phyloP scores from a whole-genome alignment of 2,329 filamentous ascomycete genomes.

The Stemphylium beticola region DNA sequence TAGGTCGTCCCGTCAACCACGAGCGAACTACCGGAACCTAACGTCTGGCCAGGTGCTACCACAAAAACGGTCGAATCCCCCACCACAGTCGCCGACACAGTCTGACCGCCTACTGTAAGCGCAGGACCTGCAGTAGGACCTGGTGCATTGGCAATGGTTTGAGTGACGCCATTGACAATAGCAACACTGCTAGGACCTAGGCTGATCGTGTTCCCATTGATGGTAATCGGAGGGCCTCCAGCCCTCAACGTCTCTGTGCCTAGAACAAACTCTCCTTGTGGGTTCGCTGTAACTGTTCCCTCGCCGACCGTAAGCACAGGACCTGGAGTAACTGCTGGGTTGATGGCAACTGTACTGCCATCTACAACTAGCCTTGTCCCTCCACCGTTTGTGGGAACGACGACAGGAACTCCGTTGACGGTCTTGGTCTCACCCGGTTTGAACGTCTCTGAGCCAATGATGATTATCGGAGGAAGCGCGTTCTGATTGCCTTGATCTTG shows the following conservation, averaged over 20 bases:
- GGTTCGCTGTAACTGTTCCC: constrained; percentile 38
- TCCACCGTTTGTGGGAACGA: constrained; percentile 28
- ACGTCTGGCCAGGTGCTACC: constrained; percentile 14
- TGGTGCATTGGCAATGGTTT: constrained; percentile 31
- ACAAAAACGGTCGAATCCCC: constrained; percentile 36
- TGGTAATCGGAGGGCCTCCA: constrained; percentile 41
- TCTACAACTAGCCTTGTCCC: constrained; percentile 36
- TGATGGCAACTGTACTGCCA: constrained; percentile 33
- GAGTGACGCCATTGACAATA: constrained; percentile 45
- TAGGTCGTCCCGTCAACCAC: constrained; percentile 36
- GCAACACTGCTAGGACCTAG: constrained; percentile 47
- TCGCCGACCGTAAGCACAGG: constrained; percentile 36
- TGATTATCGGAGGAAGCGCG: constrained; percentile 20
- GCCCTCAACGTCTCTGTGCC: constrained; percentile 34
- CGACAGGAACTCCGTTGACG: constrained; percentile 41
- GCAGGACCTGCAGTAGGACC: constrained; percentile 22
- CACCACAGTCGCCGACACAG: constrained; percentile 29
- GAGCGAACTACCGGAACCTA: constrained; percentile 32
- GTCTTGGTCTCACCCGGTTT: constrained; percentile 39
- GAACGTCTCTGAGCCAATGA: constrained; percentile 37
- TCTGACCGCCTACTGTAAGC: constrained; percentile 29
- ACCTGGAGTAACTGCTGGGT: constrained; percentile 24
- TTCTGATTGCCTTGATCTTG: constrained; percentile 9
- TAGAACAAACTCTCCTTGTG: constrained; percentile 42
- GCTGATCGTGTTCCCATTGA: constrained; percentile 46